Percentiles rank a stretch among this genome's conserved stretches.
Evolutionary conservation across 2,329 filamentous ascomycete genomes (phyloP).

Genomic region (Pestalotiopsis sp.): DNA sequence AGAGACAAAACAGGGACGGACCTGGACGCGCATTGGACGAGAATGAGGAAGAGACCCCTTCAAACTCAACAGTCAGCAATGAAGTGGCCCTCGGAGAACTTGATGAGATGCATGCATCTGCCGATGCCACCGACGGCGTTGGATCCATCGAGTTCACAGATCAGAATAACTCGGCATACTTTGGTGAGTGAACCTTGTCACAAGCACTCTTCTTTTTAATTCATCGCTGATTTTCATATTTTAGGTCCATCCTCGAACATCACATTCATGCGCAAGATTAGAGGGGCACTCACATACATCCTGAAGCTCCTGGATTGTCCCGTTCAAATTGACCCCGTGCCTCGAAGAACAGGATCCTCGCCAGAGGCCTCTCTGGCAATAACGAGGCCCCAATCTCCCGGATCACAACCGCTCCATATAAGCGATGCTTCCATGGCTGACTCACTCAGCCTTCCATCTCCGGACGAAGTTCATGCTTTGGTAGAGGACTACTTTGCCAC

Average conservation of each 20-base stretch:
- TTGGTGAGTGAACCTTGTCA: background rate
- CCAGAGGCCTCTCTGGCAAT: background rate
- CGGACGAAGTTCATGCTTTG: background rate
- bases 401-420: background rate
- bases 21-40: background rate
- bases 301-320: background rate
- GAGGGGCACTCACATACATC: background rate
- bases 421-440: background rate
- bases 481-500: background rate
- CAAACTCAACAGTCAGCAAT: background rate
- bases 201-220: background rate
- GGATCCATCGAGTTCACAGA: conserved; percentile 14
- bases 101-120: background rate
- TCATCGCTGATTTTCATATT: background rate
- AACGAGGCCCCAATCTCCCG: conserved; percentile 4
- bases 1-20: background rate
- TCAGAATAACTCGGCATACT: conserved; percentile 6
- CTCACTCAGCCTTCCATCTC: background rate
- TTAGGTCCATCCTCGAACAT: conserved; percentile 12
- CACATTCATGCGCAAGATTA: conserved; percentile 4
- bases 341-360: background rate
- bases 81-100: background rate
- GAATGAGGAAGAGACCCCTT: background rate
- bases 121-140: conserved; percentile 12
- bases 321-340: background rate